Conservation (phyloP, 805 yeast species). For the Brettanomyces bruxellensis region DNA sequence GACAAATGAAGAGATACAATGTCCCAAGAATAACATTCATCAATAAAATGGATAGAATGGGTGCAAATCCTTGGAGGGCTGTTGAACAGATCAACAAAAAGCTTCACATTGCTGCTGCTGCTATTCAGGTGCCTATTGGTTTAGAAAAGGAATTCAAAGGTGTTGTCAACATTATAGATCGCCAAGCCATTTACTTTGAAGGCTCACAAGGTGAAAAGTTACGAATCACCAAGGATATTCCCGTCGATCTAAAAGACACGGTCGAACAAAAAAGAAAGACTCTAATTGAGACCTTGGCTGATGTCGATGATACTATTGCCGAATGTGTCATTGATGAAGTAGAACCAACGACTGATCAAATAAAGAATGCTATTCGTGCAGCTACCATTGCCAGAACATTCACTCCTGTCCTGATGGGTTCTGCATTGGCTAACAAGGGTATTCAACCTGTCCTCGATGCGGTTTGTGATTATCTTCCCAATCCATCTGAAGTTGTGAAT, state of each 20-base stretch:
- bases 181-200: slow-evolving; percentile 81
- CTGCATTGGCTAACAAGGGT: slow-evolving; percentile 95
- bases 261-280: slow-evolving; percentile 85
- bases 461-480: slow-evolving; percentile 90
- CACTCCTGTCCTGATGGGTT: slow-evolving; percentile 99
- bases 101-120: slow-evolving; percentile 91
- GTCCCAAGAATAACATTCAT: slow-evolving; percentile 95
- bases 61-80: slow-evolving; percentile 94
- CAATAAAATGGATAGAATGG: slow-evolving; percentile 99
- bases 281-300: slow-evolving; percentile 91
- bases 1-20: slow-evolving; percentile 97
- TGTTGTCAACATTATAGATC: slow-evolving; percentile 82
- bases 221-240: slow-evolving; percentile 52
- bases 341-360: slow-evolving; percentile 78
- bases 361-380: slow-evolving; percentile 83
- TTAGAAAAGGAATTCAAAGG: slow-evolving; percentile 80
- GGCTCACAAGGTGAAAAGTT: slow-evolving; percentile 84
- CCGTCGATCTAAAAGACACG: slow-evolving; percentile 68
- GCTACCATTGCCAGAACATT: slow-evolving; percentile 92
- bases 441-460: slow-evolving; percentile 94
- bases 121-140: slow-evolving; percentile 97
- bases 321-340: slow-evolving; percentile 85
- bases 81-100: slow-evolving; percentile 84
- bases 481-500: slow-evolving; percentile 89
- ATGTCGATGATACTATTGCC: slow-evolving; percentile 96